Evolutionary conservation across 2,329 filamentous ascomycete genomes (phyloP).

Genomic region (Penicillium polonicum): DNA sequence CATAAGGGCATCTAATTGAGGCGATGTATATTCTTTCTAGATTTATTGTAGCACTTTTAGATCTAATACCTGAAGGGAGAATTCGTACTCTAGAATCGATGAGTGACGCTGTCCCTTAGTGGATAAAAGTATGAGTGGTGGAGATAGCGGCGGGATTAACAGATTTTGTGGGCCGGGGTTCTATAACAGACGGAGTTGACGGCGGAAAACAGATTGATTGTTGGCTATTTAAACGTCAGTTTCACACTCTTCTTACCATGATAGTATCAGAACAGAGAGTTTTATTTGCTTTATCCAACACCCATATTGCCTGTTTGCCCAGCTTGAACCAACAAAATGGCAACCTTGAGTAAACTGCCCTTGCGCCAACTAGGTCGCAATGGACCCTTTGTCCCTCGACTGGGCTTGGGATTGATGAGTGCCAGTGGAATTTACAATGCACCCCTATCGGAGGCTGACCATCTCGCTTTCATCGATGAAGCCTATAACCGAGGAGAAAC

Average conservation of each 20-base stretch:
- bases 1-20: background rate
- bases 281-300: background rate
- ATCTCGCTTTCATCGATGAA: constrained; percentile 47
- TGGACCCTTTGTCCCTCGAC: constrained; percentile 29
- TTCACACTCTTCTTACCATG: background rate
- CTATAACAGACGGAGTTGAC: background rate
- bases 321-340: background rate
- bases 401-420: constrained; percentile 34
- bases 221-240: background rate
- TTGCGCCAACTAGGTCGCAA: constrained; percentile 27
- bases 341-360: background rate
- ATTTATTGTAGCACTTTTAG: background rate
- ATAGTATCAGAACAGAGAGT: background rate
- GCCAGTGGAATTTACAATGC: constrained; percentile 32
- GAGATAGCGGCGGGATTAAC: background rate
- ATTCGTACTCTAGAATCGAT: background rate
- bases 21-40: background rate
- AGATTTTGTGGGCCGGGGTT: background rate
- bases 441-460: constrained; percentile 41
- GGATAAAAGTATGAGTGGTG: background rate
- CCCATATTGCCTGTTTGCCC: background rate
- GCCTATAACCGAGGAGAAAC: constrained; percentile 45
- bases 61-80: background rate
- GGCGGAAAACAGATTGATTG: background rate
- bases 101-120: no score